Conservation (phyloP, 164 flowering plant genomes). For the Vitis amurensis region DNA sequence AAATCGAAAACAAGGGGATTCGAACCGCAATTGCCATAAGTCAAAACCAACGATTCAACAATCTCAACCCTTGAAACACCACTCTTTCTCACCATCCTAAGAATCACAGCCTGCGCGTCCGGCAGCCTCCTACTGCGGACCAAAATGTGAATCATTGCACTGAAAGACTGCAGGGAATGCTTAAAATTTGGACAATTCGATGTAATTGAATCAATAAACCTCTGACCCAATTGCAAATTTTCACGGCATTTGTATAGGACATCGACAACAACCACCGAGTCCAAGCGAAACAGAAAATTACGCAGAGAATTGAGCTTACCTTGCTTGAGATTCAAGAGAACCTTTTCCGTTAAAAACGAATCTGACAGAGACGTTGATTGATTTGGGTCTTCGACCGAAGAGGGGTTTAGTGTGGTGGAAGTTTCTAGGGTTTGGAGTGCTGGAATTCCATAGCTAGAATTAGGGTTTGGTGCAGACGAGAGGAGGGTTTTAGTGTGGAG, state of each 20-base stretch:
- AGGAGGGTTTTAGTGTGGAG: neutral
- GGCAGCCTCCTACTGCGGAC: conserved; percentile 53
- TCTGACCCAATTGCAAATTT: conserved; percentile 44
- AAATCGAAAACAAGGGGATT: conserved; percentile 63
- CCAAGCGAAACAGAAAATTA: conserved; percentile 21
- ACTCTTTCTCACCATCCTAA: conserved; percentile 73
- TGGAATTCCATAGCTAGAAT: neutral
- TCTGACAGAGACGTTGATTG: conserved; percentile 21
- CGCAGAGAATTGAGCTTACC: conserved; percentile 30
- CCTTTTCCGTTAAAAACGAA: conserved; percentile 44
- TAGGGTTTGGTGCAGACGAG: conserved; percentile 13
- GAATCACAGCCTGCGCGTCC: conserved; percentile 77
- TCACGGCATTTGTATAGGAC: conserved; percentile 52
- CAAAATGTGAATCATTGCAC: conserved; percentile 64
- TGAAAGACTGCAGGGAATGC: conserved; percentile 55
- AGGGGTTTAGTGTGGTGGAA: neutral
- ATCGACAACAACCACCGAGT: conserved; percentile 40
- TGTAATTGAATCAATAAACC: conserved; percentile 46
- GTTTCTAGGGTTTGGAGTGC: conserved; percentile 13
- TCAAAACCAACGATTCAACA: conserved; percentile 55
- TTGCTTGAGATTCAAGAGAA: conserved; percentile 39
- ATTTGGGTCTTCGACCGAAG: neutral
- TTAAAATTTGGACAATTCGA: conserved; percentile 30
- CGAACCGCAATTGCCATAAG: conserved; percentile 41
- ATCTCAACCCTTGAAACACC: conserved; percentile 63